phyloP scores from a whole-genome alignment of 768 basidiomycete genomes.

The Pulveroboletus sp. region DNA sequence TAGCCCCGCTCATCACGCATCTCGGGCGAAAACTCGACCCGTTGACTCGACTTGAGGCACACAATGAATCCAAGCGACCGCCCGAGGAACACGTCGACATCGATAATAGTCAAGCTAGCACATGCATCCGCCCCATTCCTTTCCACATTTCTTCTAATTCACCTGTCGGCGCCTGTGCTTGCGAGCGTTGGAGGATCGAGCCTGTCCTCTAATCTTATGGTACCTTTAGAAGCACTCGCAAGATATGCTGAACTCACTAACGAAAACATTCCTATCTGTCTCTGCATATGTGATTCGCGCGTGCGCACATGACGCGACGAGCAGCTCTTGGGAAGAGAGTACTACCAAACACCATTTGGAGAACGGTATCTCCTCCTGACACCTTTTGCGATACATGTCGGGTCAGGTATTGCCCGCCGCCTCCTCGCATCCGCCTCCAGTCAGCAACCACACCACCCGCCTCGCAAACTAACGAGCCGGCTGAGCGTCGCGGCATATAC shows the following conservation, averaged over 20 bases:
- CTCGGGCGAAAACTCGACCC: too few relatives aligned
- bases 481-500: conserved; percentile 65
- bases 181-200: conserved; percentile 69
- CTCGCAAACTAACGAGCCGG: conserved; percentile 35
- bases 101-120: conserved; percentile 49
- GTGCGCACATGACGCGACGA: too few relatives aligned
- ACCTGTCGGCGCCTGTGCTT: conserved; percentile 67
- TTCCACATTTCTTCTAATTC: conserved; percentile 66
- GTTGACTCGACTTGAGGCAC: too few relatives aligned
- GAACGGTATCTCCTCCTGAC: conserved; percentile 65
- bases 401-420: conserved; percentile 57
- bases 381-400: conserved; percentile 62
- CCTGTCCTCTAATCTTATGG: conserved; percentile 71
- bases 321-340: conserved; percentile 68
- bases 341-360: conserved; percentile 70
- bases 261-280: background rate
- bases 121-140: conserved; percentile 77
- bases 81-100: conserved; percentile 1
- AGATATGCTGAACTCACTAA: background rate
- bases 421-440: conserved; percentile 38
- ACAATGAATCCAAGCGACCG: conserved; percentile 3
- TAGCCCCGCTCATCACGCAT: too few relatives aligned
- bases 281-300: too few relatives aligned
- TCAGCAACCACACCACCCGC: background rate
- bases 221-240: conserved; percentile 27